phyloP scores from a whole-genome alignment of 2,329 filamentous ascomycete genomes.

The Dothidotthia symphoricarpi region DNA sequence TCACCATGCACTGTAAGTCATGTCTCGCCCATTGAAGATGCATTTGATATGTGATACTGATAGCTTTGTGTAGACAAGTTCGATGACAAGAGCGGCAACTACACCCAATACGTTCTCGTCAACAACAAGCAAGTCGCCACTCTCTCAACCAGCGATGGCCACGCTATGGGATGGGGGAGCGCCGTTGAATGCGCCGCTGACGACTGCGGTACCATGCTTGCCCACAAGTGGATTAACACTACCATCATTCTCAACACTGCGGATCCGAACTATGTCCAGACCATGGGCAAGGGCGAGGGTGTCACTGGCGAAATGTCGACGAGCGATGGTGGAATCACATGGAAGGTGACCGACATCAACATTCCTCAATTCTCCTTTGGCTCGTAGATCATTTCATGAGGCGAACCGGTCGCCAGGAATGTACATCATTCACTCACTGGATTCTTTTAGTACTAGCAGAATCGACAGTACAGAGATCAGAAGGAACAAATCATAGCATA shows the following conservation, averaged over 20 bases:
- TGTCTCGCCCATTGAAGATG: too few species aligned
- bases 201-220: slow-evolving; percentile 44
- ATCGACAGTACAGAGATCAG: too few species aligned
- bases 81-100: slow-evolving; percentile 42
- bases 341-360: slow-evolving; percentile 44
- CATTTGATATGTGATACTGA: not conserved
- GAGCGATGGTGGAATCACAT: slow-evolving; percentile 45
- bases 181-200: slow-evolving; percentile 44
- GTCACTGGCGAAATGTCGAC: slow-evolving; percentile 46
- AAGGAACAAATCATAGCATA: too few species aligned
- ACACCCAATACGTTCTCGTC: slow-evolving; percentile 43
- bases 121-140: slow-evolving; percentile 44
- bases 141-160: slow-evolving; percentile 47
- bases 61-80: slow-evolving; percentile 36
- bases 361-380: slow-evolving; percentile 22
- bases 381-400: too few species aligned
- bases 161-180: slow-evolving; percentile 47
- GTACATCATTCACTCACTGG: too few species aligned
- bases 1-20: slow-evolving; percentile 44
- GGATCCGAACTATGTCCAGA: slow-evolving; percentile 44
- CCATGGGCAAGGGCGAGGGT: slow-evolving; percentile 39
- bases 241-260: slow-evolving; percentile 37
- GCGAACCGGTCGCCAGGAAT: too few species aligned
- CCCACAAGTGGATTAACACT: slow-evolving; percentile 46
- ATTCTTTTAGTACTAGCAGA: too few species aligned